phyloP scores from a whole-genome alignment of 2,329 filamentous ascomycete species.

The Calonectria hawksworthii region DNA sequence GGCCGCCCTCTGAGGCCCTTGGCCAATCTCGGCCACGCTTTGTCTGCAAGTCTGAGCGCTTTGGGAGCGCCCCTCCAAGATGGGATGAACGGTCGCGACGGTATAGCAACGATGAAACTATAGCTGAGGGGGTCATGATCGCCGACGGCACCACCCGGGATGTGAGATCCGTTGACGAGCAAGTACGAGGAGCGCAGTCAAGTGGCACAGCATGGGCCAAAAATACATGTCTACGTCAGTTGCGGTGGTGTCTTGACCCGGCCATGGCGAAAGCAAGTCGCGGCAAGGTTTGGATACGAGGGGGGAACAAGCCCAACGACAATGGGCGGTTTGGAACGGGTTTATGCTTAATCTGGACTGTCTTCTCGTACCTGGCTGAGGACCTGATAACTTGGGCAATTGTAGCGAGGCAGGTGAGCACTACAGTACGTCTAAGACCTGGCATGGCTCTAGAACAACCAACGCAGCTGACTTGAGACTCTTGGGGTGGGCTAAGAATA shows the following conservation, averaged over 20 bases:
- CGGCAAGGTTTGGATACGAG: slow-evolving; percentile 23
- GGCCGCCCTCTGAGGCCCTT: slow-evolving; percentile 24
- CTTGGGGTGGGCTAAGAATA: background rate
- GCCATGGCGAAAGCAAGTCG: slow-evolving; percentile 5
- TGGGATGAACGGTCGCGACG: slow-evolving; percentile 25
- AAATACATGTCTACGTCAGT: slow-evolving; percentile 20
- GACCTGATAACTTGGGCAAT: background rate
- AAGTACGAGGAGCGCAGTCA: slow-evolving; percentile 10
- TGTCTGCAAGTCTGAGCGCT: slow-evolving; percentile 26
- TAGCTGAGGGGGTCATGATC: slow-evolving; percentile 37
- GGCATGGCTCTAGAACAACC: background rate
- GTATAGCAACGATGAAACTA: slow-evolving; percentile 33
- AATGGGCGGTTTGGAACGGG: slow-evolving; percentile 15
- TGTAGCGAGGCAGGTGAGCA: background rate
- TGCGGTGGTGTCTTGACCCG: slow-evolving; percentile 12
- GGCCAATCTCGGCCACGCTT: slow-evolving; percentile 34
- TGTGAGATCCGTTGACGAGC: slow-evolving; percentile 37
- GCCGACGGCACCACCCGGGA: slow-evolving; percentile 38
- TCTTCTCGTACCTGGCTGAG: slow-evolving; percentile 21
- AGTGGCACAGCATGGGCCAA: slow-evolving; percentile 11
- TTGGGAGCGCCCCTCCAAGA: slow-evolving; percentile 20
- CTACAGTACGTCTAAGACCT: background rate
- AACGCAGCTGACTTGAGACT: background rate
- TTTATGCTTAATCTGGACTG: slow-evolving; percentile 26
- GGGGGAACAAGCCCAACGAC: background rate